Evolutionary conservation across 768 basidiomycete genomes (phyloP).

Genomic region (Chiua virens): DNA sequence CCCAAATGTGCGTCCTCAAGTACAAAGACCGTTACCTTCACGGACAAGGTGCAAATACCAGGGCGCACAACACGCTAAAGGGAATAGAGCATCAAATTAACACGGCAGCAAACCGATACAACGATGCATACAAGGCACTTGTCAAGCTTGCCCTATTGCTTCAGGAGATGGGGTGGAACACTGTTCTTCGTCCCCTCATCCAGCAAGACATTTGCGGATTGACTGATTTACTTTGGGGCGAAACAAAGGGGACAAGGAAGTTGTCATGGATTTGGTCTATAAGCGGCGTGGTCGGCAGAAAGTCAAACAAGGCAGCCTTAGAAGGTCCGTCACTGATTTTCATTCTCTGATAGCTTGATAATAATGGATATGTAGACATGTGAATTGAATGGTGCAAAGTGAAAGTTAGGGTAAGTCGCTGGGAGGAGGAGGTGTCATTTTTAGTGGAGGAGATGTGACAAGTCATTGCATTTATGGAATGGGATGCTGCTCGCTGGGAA

Average conservation of each 20-base stretch:
- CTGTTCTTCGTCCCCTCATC: neutral
- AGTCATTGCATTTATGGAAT: conserved; percentile 7
- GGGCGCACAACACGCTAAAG: neutral
- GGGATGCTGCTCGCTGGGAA: conserved; percentile 18
- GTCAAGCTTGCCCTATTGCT: neutral
- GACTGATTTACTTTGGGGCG: neutral
- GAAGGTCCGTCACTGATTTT: neutral
- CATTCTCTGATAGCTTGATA: too few species aligned
- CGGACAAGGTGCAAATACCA: conserved; percentile 6
- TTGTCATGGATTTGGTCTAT: conserved; percentile 12
- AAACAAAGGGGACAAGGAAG: conserved; percentile 5
- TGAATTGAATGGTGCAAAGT: conserved; percentile 16
- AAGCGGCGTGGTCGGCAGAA: neutral
- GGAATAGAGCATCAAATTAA: neutral
- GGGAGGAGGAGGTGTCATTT: conserved; percentile 23
- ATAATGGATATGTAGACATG: neutral
- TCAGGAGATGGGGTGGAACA: neutral
- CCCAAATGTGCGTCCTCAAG: neutral
- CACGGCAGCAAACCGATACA: neutral
- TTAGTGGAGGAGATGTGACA: conserved; percentile 28
- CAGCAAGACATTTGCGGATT: neutral
- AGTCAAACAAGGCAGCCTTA: neutral
- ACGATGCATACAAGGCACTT: neutral
- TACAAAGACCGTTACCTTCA: conserved; percentile 6
- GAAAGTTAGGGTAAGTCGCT: conserved; percentile 9